Conservation (phyloP, 805 yeast species). For the Suhomyces xylopsoci region DNA sequence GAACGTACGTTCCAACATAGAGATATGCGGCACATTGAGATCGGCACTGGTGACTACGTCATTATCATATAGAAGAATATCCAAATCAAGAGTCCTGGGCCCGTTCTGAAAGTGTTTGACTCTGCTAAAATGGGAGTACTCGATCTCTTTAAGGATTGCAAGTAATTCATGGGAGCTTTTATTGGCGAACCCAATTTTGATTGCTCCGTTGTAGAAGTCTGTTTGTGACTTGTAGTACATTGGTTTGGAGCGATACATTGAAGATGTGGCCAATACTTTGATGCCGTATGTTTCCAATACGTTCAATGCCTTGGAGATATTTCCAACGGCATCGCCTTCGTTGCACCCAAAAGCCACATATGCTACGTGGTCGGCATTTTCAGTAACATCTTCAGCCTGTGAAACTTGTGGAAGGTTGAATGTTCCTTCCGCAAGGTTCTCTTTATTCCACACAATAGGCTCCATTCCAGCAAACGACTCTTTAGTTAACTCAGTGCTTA, state of each 20-base stretch:
- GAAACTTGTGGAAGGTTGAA: constrained; percentile 30
- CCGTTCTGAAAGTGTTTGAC: constrained; percentile 84
- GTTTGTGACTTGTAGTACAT: constrained; percentile 85
- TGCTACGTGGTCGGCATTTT: constrained; percentile 44
- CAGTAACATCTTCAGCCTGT: constrained; percentile 10
- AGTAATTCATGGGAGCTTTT: constrained; percentile 63
- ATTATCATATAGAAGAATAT: constrained; percentile 71
- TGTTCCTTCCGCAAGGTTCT: background rate
- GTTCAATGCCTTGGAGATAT: constrained; percentile 55
- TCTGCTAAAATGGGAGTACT: constrained; percentile 65
- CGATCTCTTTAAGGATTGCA: constrained; percentile 64
- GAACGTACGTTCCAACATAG: constrained; percentile 86
- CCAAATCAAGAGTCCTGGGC: constrained; percentile 88
- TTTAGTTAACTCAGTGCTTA: constrained; percentile 54
- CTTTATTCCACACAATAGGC: constrained; percentile 10
- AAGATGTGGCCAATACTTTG: constrained; percentile 59
- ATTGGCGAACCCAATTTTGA: constrained; percentile 59
- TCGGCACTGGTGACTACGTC: constrained; percentile 52
- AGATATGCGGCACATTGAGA: constrained; percentile 78
- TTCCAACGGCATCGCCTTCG: constrained; percentile 63
- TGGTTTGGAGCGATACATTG: constrained; percentile 84
- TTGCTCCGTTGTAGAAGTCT: constrained; percentile 80
- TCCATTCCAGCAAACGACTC: constrained; percentile 34
- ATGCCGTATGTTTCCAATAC: constrained; percentile 43
- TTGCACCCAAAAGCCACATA: constrained; percentile 91